Conservation (phyloP, 805 yeast species). For the Starmerella apis region DNA sequence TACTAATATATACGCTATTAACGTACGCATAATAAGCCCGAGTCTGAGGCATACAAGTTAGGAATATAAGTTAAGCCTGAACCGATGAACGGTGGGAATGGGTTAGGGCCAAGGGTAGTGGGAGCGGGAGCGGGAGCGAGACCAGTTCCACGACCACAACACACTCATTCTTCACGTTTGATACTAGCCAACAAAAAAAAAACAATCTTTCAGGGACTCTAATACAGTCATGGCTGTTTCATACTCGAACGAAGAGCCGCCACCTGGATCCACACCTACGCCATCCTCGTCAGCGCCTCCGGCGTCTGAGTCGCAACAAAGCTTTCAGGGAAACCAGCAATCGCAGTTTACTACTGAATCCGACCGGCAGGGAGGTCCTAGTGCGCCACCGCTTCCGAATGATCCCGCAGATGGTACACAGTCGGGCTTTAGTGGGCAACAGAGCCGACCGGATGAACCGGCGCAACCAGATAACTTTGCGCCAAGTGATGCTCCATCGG, state of each 20-base stretch:
- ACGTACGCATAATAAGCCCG: too few relatives aligned
- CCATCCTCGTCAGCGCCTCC: not conserved
- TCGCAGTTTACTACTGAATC: not conserved
- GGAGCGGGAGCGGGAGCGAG: too few relatives aligned
- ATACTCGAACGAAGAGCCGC: not conserved
- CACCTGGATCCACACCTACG: not conserved
- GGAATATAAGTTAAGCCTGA: too few relatives aligned
- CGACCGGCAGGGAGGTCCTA: not conserved
- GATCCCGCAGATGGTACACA: not conserved
- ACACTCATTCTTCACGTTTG: not conserved
- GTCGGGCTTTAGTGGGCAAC: not conserved
- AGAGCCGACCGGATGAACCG: not conserved
- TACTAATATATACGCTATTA: too few relatives aligned
- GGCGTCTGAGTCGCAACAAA: not conserved
- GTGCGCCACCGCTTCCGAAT: not conserved
- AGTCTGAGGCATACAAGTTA: too few relatives aligned
- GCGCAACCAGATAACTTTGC: not conserved
- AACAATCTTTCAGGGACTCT: not conserved
- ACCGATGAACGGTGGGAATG: too few relatives aligned
- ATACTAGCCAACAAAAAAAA: too few relatives aligned
- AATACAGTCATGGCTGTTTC: not conserved
- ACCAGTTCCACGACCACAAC: not conserved
- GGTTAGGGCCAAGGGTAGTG: too few relatives aligned
- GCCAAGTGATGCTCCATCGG: not conserved
- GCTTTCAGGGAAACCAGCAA: not conserved